These are phyloP conservation scores for Hypoxylon sp. DNA, from an alignment of 2,329 filamentous ascomycete genomes.

Conservation along the genomic window DNA sequence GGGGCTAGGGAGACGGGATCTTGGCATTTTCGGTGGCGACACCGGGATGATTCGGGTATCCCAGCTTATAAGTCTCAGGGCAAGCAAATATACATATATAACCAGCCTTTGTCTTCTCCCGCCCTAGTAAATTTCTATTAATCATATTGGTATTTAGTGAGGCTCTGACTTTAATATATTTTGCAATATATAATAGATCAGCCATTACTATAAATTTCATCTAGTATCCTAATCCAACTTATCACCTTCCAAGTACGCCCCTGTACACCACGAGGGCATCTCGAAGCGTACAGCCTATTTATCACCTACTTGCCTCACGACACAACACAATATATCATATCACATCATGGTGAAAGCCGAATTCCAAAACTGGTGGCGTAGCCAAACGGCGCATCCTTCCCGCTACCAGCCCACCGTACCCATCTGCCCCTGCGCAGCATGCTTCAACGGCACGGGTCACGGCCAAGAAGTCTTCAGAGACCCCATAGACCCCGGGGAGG, in stretches of 20 bases:
- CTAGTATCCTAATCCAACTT: not conserved
- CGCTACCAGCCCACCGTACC: conserved; percentile 35
- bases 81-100: conserved; percentile 28
- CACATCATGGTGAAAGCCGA: conserved; percentile 43
- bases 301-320: not conserved
- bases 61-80: conserved; percentile 29
- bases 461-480: conserved; percentile 40
- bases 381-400: conserved; percentile 45
- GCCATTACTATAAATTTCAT: conserved; percentile 9
- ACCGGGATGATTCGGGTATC: conserved; percentile 38
- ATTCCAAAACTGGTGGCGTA: conserved; percentile 49
- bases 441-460: conserved; percentile 48
- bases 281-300: not conserved
- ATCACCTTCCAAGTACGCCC: not conserved
- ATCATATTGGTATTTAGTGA: not conserved
- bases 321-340: conserved; percentile 12
- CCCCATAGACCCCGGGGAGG: conserved; percentile 38
- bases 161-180: not conserved
- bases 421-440: conserved; percentile 51
- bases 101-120: not conserved
- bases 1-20: conserved; percentile 25
- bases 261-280: not conserved
- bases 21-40: conserved; percentile 36
- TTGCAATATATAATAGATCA: not conserved
- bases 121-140: conserved; percentile 3